A percentile compares a stretch with the other conserved stretches of the same genome.
Evolutionary conservation across 2,329 filamentous ascomycete species (phyloP).

Genomic region (Cladosporium cucumerinum): DNA sequence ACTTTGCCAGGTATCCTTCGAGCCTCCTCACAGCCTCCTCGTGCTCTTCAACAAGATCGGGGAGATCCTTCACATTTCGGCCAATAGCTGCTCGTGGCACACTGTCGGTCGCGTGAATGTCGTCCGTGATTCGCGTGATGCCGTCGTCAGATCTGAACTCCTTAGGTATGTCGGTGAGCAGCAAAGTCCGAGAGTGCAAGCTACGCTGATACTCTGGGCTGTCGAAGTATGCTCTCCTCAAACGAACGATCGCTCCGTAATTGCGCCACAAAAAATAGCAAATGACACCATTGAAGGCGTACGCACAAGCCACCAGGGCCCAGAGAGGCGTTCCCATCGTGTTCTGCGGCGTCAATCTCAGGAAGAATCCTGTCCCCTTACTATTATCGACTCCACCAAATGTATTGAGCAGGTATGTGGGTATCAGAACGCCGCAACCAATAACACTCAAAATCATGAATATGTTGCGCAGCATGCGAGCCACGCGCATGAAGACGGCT

Average conservation of each 20-base stretch:
- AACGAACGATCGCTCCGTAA: conserved; percentile 67
- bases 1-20: conserved; percentile 80
- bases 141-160: conserved; percentile 80
- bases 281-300: conserved; percentile 70
- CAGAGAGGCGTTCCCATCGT: conserved; percentile 40
- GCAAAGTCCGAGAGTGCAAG: conserved; percentile 67
- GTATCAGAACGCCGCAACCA: conserved; percentile 74
- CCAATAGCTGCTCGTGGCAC: conserved; percentile 79
- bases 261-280: conserved; percentile 86
- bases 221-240: conserved; percentile 78
- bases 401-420: conserved; percentile 56
- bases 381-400: too few species aligned
- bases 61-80: conserved; percentile 87
- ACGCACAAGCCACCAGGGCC: conserved; percentile 56
- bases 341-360: conserved; percentile 50
- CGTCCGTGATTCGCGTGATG: conserved; percentile 76
- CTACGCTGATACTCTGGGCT: conserved; percentile 84
- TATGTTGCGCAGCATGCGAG: conserved; percentile 87
- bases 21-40: conserved; percentile 75
- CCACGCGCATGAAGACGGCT: conserved; percentile 82
- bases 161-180: conserved; percentile 78
- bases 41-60: conserved; percentile 79
- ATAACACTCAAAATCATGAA: conserved; percentile 70
- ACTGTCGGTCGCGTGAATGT: conserved; percentile 72
- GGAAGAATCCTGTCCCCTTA: conserved; percentile 41